Percentiles rank a stretch among this genome's conserved stretches.
phyloP scores from a whole-genome alignment of 2,329 filamentous ascomycete species.

The Cordyceps javanica region DNA sequence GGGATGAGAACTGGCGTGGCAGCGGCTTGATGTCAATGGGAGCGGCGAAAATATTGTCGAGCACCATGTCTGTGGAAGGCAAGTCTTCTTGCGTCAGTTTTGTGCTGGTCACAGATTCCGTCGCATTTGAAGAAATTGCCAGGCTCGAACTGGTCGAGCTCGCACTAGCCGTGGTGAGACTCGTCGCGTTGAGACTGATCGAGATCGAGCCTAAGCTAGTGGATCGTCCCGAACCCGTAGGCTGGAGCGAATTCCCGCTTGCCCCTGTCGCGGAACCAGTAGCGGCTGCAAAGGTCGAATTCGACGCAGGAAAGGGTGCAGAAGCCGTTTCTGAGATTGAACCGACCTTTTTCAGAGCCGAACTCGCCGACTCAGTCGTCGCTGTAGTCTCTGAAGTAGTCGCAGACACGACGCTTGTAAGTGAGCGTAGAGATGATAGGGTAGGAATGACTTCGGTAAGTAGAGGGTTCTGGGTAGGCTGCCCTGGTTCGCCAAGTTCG shows the following conservation, averaged over 20 bases:
- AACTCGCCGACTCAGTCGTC: neutral
- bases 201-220: neutral
- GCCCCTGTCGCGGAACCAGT: neutral
- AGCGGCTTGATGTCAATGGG: slow-evolving; percentile 50
- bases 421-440: slow-evolving; percentile 23
- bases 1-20: slow-evolving; percentile 38
- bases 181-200: neutral
- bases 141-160: neutral
- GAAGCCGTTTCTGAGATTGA: neutral
- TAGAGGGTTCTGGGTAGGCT: slow-evolving; percentile 11
- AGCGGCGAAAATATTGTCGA: slow-evolving; percentile 46
- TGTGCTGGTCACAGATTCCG: neutral
- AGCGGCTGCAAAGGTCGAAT: neutral
- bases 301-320: neutral
- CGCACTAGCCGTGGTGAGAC: neutral
- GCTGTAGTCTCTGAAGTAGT: slow-evolving; percentile 1
- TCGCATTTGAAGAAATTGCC: neutral
- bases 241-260: neutral
- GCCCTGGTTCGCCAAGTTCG: neutral
- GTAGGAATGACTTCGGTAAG: slow-evolving; percentile 25
- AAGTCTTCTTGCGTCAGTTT: neutral
- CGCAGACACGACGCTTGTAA: slow-evolving; percentile 10
- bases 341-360: neutral
- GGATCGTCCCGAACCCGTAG: neutral
- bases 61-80: slow-evolving; percentile 8